These are phyloP conservation scores for Puccinia hordei DNA, from an alignment of 1,284 basidiomycete genomes.

Conservation along the genomic window DNA sequence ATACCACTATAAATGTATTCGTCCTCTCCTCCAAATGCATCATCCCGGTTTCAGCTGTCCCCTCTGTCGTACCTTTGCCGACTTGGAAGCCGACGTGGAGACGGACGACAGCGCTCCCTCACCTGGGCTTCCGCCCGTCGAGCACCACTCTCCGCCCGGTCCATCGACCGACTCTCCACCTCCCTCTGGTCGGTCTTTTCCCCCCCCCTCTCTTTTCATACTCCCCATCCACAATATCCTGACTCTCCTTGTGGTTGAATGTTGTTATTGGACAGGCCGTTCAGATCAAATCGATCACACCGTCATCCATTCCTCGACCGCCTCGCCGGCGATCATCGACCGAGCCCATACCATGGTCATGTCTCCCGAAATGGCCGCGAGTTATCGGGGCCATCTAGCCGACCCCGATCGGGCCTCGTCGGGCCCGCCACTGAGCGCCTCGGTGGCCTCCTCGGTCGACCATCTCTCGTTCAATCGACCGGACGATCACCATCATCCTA, in stretches of 20 bases:
- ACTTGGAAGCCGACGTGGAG: constrained; percentile 95
- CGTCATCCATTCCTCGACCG: background rate
- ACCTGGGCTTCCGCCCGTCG: background rate
- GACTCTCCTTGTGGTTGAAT: no score
- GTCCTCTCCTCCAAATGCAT: constrained; percentile 81
- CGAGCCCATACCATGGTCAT: constrained; percentile 1
- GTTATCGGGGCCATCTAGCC: background rate
- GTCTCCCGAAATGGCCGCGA: background rate
- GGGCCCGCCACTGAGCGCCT: no score
- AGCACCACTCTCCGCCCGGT: no score
- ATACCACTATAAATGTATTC: constrained; percentile 98
- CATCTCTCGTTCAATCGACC: no score
- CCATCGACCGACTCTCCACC: no score
- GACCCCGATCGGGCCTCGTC: no score
- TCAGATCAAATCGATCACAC: background rate
- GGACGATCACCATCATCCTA: no score
- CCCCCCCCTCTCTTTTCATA: background rate
- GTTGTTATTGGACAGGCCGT: background rate
- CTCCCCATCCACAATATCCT: no score
- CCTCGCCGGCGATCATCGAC: background rate
- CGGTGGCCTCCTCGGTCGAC: no score
- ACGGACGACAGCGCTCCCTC: constrained; percentile 64
- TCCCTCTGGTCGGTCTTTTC: no score
- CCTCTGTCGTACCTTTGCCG: constrained; percentile 83
- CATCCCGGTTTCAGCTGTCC: constrained; percentile 94